Evolutionary conservation across 2,329 filamentous ascomycete species (phyloP).

Genomic region (Talaromyces sp.): DNA sequence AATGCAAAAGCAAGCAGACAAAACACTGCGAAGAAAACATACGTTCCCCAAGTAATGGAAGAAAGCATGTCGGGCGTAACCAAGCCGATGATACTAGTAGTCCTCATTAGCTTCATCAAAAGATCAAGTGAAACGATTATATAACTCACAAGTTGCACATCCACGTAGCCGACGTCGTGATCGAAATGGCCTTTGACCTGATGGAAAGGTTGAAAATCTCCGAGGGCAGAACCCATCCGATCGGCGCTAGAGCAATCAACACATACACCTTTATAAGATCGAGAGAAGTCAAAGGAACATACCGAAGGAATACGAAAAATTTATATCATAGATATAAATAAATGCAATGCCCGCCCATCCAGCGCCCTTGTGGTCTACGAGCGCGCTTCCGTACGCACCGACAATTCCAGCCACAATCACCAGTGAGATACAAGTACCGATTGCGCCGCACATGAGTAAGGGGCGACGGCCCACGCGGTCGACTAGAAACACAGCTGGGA

Average conservation of each 20-base stretch:
- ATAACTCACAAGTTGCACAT: slow-evolving; percentile 38
- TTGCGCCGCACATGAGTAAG: slow-evolving; percentile 36
- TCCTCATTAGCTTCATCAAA: not conserved
- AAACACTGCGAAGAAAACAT: slow-evolving; percentile 40
- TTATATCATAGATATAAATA: slow-evolving; percentile 38
- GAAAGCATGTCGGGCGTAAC: slow-evolving; percentile 39
- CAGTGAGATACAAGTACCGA: slow-evolving; percentile 35
- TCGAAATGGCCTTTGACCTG: slow-evolving; percentile 37
- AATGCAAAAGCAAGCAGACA: slow-evolving; percentile 35
- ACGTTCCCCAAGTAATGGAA: slow-evolving; percentile 37
- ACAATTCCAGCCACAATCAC: slow-evolving; percentile 36
- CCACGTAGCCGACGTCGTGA: slow-evolving; percentile 38
- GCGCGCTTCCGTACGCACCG: slow-evolving; percentile 29
- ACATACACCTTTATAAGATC: not conserved
- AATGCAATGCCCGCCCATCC: slow-evolving; percentile 39
- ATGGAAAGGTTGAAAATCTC: slow-evolving; percentile 40
- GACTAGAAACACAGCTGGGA: slow-evolving; percentile 35
- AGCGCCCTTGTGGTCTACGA: slow-evolving; percentile 29
- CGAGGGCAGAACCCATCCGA: slow-evolving; percentile 39
- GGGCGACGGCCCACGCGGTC: slow-evolving; percentile 33
- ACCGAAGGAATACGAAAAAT: slow-evolving; percentile 40
- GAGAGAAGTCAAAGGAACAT: slow-evolving; percentile 13
- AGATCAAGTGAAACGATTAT: not conserved
- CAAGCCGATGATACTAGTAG: slow-evolving; percentile 30
- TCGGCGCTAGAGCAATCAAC: slow-evolving; percentile 27